Evolutionary conservation across 2,329 filamentous ascomycete species (phyloP), one percentile per base, ranked within the genome.

Genomic region (Macroventuria anomochaeta): DNA sequence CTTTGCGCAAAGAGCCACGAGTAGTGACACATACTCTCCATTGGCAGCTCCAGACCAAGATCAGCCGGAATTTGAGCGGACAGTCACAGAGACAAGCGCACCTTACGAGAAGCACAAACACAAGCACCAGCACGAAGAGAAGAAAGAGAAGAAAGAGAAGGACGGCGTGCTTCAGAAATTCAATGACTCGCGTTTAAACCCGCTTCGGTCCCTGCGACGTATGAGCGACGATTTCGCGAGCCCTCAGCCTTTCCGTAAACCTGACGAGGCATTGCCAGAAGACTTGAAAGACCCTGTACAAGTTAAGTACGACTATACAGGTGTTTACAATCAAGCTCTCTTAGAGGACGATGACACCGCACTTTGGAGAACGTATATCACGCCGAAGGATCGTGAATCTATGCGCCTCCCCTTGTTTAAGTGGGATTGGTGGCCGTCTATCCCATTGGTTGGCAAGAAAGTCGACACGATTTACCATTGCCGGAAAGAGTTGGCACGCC

Each of bases 401-500:
- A 92, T 96, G 77, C 86, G 88, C 39, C 77, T 97, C 8, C 86
- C 91, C 0, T 76, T 73, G 7, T 70, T 75, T 53, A 61, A 68
- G 28, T 63, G 63, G 47, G 68, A 70, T n/a, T 97, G 89, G 88
- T 86, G 96, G 72, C 88, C 89, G 2, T 85, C 86, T 0, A 72
- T 96, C n/a, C 91, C 89, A 5, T 76, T 92, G 1, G 74, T 96
- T 42, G 92, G 90, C 47, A 88, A 91, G 72, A 97, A 97, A 75
- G 93, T 97, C 1, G 95, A 99, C 71, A 93, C 89, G 0, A 97
- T 99, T 61, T 92, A 96, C 69, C 89, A 93, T 79, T 96, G 91
- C 64, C 89, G 95, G 3, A 85, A 87, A 59, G 89, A 97, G 72
- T 76, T 99, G 23, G 93, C 95, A 15, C 85, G 90, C 12, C 80